These are phyloP conservation scores for Phytophthora palmivora DNA, from an alignment of 352 stramenopile species.

Conservation along the genomic window DNA sequence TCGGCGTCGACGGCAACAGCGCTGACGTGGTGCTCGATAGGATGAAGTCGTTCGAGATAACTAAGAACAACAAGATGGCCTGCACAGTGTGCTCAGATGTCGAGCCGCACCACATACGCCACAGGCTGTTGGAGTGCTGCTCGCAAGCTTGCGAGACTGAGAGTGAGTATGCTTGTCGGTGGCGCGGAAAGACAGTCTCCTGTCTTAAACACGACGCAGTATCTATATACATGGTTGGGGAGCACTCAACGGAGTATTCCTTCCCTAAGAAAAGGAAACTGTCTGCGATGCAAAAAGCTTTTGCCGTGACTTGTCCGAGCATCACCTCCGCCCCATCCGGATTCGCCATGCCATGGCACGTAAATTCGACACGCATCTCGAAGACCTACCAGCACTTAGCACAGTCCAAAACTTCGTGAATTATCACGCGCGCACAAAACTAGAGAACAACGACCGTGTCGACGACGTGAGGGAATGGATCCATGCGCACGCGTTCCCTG, in stretches of 20 bases:
- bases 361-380: neutral
- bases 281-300: neutral
- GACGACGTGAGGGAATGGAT: too few species aligned
- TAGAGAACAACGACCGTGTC: too few species aligned
- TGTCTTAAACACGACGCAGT: too few species aligned
- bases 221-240: neutral
- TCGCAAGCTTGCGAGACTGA: neutral
- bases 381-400: neutral
- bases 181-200: constrained; percentile 9
- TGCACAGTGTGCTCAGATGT: neutral
- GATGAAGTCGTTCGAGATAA: too few species aligned
- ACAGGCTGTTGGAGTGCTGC: neutral
- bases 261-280: constrained; percentile 11
- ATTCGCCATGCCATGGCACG: constrained; percentile 15
- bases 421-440: too few species aligned
- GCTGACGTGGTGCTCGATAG: too few species aligned
- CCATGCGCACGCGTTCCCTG: too few species aligned
- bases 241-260: neutral
- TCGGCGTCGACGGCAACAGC: too few species aligned
- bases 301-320: constrained; percentile 1
- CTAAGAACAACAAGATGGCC: neutral
- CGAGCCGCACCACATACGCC: constrained; percentile 4
- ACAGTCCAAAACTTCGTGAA: too few species aligned
- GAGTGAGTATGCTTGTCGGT: neutral
- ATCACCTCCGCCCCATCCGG: neutral